Base-by-base conservation (phyloP, 2,329 filamentous ascomycete genomes). In the Cladosporium sp. region DNA sequence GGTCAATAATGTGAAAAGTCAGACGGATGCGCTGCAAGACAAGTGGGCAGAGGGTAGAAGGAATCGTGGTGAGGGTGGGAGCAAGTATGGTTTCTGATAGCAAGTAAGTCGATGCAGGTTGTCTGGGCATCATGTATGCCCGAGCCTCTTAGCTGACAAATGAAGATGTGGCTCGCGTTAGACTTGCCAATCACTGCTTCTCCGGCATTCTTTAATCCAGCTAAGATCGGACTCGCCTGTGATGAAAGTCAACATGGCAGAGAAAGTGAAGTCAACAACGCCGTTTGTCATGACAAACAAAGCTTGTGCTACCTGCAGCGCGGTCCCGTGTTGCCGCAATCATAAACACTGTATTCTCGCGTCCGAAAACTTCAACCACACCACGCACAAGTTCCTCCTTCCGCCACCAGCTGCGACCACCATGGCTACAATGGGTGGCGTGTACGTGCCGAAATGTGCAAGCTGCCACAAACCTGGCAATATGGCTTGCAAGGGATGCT, bases 1-100 rank as follows among this genome's bases (percentile, higher is more conserved):
- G 72, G 91, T 98, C 70, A 92, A 88, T 78, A 90, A 90, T 67
- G 93, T 91, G 29, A 88, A 88, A 70, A 91, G 84, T 68, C 93
- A 98, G 79, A 88, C 89, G 75, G 92, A 96, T 12, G 93, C 92
- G 2, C 80, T 97, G 70, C 93, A 97, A 79, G 94, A 98, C 74
- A 93, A 91, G 76, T 97, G 97, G 81, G 92, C 92, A 23, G 83
- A 89, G 70, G 91, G 92, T 6, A 89, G 86, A 80, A 86, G 85
- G 72, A 95, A 93, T 74, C 89, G 91, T 77, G 89, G 87, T 72
- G 93, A 97, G 76, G 92, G 92, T 23, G 91, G 91, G 4, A 88
- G 86, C 66, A 87, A 87, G 72, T 97, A 97, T 80, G 93, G 93
- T 5, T 97, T 92, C 91, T 62, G 23, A 63, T 28, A 12, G 23